Evolutionary conservation across 176 grass and related monocot species (phyloP), one percentile per base, ranked within the genome.

Genomic region (Triticum urartu): DNA sequence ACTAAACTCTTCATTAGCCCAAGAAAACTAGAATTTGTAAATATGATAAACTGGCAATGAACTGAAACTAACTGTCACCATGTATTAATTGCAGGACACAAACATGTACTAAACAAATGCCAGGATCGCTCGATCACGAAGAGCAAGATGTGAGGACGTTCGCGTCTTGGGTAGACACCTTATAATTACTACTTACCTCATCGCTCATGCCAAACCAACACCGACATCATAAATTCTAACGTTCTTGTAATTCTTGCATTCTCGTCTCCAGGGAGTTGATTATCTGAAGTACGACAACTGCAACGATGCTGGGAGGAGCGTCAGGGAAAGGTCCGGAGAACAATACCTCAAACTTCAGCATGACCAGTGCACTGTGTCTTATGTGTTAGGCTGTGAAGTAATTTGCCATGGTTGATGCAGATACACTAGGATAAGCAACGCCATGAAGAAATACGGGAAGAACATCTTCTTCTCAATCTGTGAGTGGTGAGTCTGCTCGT

Each of bases 201-300:
- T 40, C 2, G 7, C 34, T 35, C 32, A 84, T 74, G n/a, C 34
- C 2, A 47, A 68, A 69, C 42, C 60, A 47, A 76, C 14, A 50
- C 7, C n/a, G 25, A 11, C 10, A 68, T 32, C 67, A 62, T 86
- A 43, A 59, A 77, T 70, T 42, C 8, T 84, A 56, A 75, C 66
- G 67, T 77, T 47, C 47, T 50, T 94, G 15, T 56, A 48, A 71
- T 48, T 62, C 7, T 63, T 83, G 17, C 30, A 30, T 70, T 42
- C 40, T 14, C 47, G 47, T 48, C 47, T 50, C 4, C 21, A 95
- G 96, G 96, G 92, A 39, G 58, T 98, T 26, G 96, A 98, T 79
- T 98, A 98, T 83, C 86, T 98, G 88, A 98, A 98, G 64, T 98
- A 95, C 62, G 96, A 95, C 77, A 98, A 98, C 83, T 98, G 96